phyloP scores from a whole-genome alignment of 2,329 filamentous ascomycete species.

The Raffaelea ambrosiae region DNA sequence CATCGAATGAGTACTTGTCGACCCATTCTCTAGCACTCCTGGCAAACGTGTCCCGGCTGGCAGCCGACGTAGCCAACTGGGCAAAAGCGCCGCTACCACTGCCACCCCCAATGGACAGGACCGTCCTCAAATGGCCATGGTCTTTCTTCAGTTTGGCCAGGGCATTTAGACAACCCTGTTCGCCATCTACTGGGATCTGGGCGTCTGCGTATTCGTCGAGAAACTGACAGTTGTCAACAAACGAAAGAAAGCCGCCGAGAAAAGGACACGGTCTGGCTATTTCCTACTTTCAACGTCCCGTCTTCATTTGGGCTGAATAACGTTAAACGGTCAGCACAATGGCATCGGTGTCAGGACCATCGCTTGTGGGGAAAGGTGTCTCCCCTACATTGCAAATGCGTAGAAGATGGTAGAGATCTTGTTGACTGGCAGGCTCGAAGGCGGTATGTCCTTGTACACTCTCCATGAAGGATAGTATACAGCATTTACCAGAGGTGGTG shows the following conservation, averaged over 20 bases:
- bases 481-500: slow-evolving; percentile 16
- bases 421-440: slow-evolving; percentile 45
- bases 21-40: slow-evolving; percentile 44
- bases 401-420: slow-evolving; percentile 57
- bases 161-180: slow-evolving; percentile 50
- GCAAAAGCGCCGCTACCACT: slow-evolving; percentile 54
- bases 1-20: slow-evolving; percentile 50
- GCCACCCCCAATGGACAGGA: slow-evolving; percentile 59
- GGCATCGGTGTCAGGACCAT: no score
- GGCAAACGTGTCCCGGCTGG: slow-evolving; percentile 44
- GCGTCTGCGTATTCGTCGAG: slow-evolving; percentile 58
- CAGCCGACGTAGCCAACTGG: slow-evolving; percentile 39
- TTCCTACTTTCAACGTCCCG: slow-evolving; percentile 33
- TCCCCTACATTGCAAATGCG: slow-evolving; percentile 48
- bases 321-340: no score
- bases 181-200: slow-evolving; percentile 50
- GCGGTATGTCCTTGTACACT: slow-evolving; percentile 52
- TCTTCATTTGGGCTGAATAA: slow-evolving; percentile 25
- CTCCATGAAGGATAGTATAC: slow-evolving; percentile 61
- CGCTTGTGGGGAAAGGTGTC: no score
- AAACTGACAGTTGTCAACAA: slow-evolving; percentile 15
- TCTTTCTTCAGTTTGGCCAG: slow-evolving; percentile 49
- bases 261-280: no score
- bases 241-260: no score
- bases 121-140: slow-evolving; percentile 46